These are phyloP conservation scores for Herpetospermum pedunculosum DNA, from an alignment of 306 rosid genomes.

Conservation along the genomic window DNA sequence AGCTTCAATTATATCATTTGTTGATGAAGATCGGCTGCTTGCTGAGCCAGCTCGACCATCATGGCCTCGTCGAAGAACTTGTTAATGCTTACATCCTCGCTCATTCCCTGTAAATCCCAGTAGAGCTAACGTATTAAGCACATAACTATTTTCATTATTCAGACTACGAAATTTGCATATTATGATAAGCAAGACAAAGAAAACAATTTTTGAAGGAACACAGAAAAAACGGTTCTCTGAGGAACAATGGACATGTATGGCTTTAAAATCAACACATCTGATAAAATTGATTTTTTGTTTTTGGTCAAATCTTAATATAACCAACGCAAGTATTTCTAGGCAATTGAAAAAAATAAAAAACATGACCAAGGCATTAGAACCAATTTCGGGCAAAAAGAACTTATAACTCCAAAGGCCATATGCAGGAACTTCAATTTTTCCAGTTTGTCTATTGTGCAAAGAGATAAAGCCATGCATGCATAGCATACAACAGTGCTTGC, in stretches of 20 bases:
- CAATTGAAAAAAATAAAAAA: neutral
- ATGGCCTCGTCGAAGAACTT: conserved; percentile 96
- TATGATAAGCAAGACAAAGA: neutral
- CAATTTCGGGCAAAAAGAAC: neutral
- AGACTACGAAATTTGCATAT: neutral
- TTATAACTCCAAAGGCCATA: neutral
- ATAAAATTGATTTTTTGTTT: neutral
- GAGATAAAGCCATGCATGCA: neutral
- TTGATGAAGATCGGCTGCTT: conserved; percentile 94
- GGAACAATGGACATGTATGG: neutral
- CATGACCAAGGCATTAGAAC: neutral
- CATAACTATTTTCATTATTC: too few species aligned
- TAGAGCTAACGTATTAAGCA: neutral
- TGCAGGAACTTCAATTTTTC: neutral
- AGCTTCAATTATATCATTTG: conserved; percentile 55
- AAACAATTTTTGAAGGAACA: neutral
- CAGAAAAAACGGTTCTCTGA: neutral
- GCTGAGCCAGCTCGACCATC: conserved; percentile 99
- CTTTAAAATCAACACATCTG: neutral
- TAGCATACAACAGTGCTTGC: neutral
- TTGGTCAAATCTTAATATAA: neutral
- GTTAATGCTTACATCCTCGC: conserved; percentile 91
- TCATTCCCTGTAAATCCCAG: conserved; percentile 67
- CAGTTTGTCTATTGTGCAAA: neutral
- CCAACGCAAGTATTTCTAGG: too few species aligned